These are phyloP conservation scores for Candida chauliodis DNA, from an alignment of 805 yeast species.

Conservation along the genomic window DNA sequence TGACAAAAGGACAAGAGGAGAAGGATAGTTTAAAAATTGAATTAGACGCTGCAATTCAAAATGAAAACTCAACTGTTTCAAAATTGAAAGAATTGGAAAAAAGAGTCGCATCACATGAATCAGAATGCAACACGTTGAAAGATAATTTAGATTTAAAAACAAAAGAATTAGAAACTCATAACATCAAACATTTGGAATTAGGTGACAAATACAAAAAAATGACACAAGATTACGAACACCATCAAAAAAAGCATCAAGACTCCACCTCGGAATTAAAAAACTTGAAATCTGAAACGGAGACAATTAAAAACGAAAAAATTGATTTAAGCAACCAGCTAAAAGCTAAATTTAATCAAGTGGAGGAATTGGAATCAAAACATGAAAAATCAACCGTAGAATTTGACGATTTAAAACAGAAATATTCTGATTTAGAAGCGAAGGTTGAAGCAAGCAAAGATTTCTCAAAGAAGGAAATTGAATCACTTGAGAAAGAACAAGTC, in stretches of 20 bases:
- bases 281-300: too few species aligned
- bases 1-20: background rate
- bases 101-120: background rate
- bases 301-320: too few species aligned
- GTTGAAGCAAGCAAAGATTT: too few species aligned
- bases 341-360: background rate
- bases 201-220: too few species aligned
- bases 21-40: background rate
- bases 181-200: too few species aligned
- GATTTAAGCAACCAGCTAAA: background rate
- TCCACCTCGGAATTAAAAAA: too few species aligned
- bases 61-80: too few species aligned
- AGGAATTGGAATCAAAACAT: conserved; percentile 1
- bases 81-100: conserved; percentile 5
- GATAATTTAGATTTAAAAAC: background rate
- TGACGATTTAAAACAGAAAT: too few species aligned
- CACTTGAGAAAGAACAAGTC: too few species aligned
- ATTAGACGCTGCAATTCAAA: conserved; percentile 2
- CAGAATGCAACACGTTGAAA: background rate
- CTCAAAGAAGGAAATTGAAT: too few species aligned
- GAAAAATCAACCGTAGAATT: background rate
- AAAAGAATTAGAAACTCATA: conserved; percentile 4
- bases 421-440: background rate
- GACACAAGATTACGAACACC: too few species aligned
- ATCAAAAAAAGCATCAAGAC: too few species aligned